phyloP scores from a whole-genome alignment of 306 rosid species.

The Geum urbanum region DNA sequence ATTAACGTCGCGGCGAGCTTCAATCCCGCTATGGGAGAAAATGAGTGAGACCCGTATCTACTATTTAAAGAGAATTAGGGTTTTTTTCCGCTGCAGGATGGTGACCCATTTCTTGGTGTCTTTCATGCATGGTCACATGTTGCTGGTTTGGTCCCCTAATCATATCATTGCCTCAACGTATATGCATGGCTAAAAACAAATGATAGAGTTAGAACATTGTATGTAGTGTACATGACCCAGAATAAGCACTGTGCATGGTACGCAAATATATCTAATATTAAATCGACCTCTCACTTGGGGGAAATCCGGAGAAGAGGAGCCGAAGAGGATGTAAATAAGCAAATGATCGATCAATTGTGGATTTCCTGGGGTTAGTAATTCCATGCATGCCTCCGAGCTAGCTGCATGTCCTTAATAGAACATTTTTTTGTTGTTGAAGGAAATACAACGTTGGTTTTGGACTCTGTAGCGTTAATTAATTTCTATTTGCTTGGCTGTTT shows the following conservation, averaged over 20 bases:
- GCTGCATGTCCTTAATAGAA: too few species aligned
- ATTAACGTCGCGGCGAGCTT: slow-evolving; percentile 28
- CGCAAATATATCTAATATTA: not conserved
- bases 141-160: slow-evolving; percentile 19
- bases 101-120: slow-evolving; percentile 34
- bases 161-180: slow-evolving; percentile 11
- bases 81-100: slow-evolving; percentile 18
- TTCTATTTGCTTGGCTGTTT: too few species aligned
- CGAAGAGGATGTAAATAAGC: too few species aligned
- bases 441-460: too few species aligned
- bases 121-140: slow-evolving; percentile 28
- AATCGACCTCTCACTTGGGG: too few species aligned
- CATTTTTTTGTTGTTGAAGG: too few species aligned
- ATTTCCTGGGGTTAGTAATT: too few species aligned
- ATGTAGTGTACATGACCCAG: not conserved
- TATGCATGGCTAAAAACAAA: not conserved
- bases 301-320: too few species aligned
- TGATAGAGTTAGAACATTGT: not conserved
- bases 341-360: too few species aligned
- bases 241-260: not conserved
- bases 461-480: too few species aligned
- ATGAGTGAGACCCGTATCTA: slow-evolving; percentile 15
- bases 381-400: too few species aligned
- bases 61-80: slow-evolving; percentile 31
- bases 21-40: not conserved